Conservation (phyloP, 495 filamentous ascomycete genomes). For the Tuber umbilicatum region DNA sequence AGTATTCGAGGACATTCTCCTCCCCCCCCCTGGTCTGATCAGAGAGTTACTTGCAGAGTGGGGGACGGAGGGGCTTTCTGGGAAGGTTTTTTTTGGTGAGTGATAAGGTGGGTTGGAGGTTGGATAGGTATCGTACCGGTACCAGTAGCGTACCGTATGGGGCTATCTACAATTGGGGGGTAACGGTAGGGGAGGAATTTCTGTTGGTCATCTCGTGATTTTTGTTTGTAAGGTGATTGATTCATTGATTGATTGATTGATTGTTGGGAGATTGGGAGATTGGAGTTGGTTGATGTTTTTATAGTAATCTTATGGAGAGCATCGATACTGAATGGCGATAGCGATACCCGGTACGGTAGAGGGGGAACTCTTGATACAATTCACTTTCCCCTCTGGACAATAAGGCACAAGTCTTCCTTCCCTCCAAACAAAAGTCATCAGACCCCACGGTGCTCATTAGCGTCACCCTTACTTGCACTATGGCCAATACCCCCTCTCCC, state of each 20-base stretch:
- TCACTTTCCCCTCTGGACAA: not conserved
- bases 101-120: not conserved
- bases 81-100: not conserved
- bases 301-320: not conserved
- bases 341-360: not conserved
- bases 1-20: too few species aligned
- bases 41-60: not conserved
- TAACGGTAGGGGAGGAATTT: not conserved
- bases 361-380: not conserved
- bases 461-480: not conserved
- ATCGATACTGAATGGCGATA: not conserved
- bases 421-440: not conserved
- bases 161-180: not conserved
- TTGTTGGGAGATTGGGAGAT: not conserved
- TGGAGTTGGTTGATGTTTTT: not conserved
- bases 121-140: not conserved
- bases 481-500: not conserved
- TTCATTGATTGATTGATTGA: not conserved
- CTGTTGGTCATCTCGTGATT: conserved; percentile 4
- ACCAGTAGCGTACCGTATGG: too few species aligned
- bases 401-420: not conserved
- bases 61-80: not conserved
- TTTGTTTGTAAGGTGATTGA: not conserved
- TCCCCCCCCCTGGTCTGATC: not conserved
- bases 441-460: not conserved